These are phyloP conservation scores for Leishmania mexicana DNA, from an alignment of 208 protist genomes.

Conservation along the genomic window DNA sequence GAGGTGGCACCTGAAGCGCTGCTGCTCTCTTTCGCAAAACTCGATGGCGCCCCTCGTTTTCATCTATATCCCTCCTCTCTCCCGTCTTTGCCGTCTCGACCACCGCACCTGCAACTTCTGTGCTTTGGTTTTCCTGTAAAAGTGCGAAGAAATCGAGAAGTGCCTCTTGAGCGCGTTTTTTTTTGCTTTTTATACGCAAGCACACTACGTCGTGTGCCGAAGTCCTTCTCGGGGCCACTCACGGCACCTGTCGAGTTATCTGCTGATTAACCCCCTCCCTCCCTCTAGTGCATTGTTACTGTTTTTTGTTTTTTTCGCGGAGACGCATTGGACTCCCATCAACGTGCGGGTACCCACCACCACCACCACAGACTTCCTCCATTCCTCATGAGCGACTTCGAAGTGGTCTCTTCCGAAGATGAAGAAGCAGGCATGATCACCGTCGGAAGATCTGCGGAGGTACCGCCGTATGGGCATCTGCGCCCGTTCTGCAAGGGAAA, in stretches of 20 bases:
- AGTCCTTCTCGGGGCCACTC: neutral
- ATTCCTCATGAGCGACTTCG: slow-evolving; percentile 32
- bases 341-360: neutral
- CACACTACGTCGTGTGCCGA: neutral
- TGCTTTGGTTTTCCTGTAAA: too few species aligned
- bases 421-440: slow-evolving; percentile 15
- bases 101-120: neutral
- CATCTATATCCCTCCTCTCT: neutral
- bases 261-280: neutral
- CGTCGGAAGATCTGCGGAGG: slow-evolving; percentile 13
- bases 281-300: too few species aligned
- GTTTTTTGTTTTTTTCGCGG: neutral
- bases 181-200: neutral
- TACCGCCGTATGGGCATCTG: slow-evolving; percentile 28
- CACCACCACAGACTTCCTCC: neutral
- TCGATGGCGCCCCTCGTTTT: neutral
- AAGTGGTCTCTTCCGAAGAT: slow-evolving; percentile 31
- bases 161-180: neutral
- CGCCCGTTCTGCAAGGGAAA: slow-evolving; percentile 21
- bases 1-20: neutral
- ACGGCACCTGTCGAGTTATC: neutral
- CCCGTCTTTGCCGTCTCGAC: neutral
- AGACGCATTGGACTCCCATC: neutral
- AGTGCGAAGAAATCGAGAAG: neutral
- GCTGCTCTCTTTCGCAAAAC: neutral